Evolutionary conservation across 2,329 filamentous ascomycete species (phyloP), one percentile per base, ranked within the genome.

Genomic region (Myriosclerotinia scirpicola): DNA sequence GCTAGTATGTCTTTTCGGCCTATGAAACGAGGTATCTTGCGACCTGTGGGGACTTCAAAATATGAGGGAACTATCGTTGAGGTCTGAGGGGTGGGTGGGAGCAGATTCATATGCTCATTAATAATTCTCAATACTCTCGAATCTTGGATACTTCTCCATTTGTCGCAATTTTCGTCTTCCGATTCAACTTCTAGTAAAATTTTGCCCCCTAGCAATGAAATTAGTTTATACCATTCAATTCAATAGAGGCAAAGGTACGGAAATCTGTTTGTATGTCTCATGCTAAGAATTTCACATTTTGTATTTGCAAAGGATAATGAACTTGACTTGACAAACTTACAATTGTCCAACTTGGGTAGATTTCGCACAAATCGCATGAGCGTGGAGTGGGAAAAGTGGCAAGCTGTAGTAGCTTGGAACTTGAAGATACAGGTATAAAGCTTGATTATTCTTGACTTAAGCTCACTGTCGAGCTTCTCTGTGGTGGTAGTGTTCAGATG

Each of bases 1-100:
- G 53, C 34, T 55, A 55, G 22, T n/a, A n/a, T n/a, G 1, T 55
- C 53, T 55, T 55, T 12, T 55, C 17, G 53, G 3, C 15, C 53
- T 36, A 55, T 38, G 7, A 55, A 55, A 22, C 17, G 15, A 55
- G 53, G 17, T 20, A 55, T 36, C 53, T 55, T 55, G 30, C 53
- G 53, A n/a, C 34, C 17, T 15, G 15, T 55, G 9, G 53, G 53
- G 38, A n/a, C 36, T 38, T 55, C 53, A 22, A 55, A 55, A 12
- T 55, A 55, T 5, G 53, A n/a, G 17, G 53, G 30, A 38, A 20
- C 2, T 12, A 55, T 40, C 34, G 15, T 55, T 40, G 53, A 40
- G 34, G 30, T 38, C 20, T 55, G 30, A 4, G 30, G 50, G 15
- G 22, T 53, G 8, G 50, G 15, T 26, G 2, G 20, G 5, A 53